Conservation (phyloP, 176 grass and related monocot species). For the Coix lacrymajobi region DNA sequence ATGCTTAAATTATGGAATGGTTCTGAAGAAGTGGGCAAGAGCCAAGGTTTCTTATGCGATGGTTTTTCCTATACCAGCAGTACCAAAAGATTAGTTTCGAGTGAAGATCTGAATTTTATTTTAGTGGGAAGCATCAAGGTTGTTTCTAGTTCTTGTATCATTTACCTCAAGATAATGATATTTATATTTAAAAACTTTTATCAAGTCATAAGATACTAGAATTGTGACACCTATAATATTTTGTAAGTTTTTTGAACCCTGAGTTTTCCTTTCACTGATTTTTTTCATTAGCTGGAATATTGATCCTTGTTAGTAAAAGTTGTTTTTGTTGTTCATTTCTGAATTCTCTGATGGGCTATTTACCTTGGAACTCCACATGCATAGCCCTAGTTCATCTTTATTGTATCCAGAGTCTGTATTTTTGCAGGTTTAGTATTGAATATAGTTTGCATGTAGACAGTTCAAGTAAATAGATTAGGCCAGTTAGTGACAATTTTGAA, state of each 20-base stretch:
- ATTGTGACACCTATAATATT: background rate
- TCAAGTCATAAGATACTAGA: background rate
- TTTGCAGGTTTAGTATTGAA: background rate
- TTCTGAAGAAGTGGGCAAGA: constrained; percentile 21
- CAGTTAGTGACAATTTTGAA: background rate
- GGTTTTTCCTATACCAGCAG: constrained; percentile 39
- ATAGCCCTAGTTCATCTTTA: background rate
- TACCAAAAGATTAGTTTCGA: constrained; percentile 64
- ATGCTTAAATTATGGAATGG: constrained; percentile 45
- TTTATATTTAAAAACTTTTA: background rate
- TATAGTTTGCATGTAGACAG: background rate
- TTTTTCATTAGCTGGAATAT: background rate
- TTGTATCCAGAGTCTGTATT: background rate
- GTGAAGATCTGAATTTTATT: constrained; percentile 60
- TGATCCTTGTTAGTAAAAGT: background rate
- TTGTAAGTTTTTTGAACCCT: background rate
- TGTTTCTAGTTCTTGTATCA: background rate
- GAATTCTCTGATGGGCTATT: background rate
- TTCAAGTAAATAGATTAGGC: background rate
- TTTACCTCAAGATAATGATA: background rate
- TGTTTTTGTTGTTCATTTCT: background rate
- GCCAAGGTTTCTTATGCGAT: constrained; percentile 39
- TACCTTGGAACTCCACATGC: background rate
- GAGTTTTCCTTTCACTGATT: background rate
- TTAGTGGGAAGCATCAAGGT: constrained; percentile 90